These are phyloP conservation scores for Fraxinus cuspidata DNA, from an alignment of 257 asterid genomes.

Conservation along the genomic window DNA sequence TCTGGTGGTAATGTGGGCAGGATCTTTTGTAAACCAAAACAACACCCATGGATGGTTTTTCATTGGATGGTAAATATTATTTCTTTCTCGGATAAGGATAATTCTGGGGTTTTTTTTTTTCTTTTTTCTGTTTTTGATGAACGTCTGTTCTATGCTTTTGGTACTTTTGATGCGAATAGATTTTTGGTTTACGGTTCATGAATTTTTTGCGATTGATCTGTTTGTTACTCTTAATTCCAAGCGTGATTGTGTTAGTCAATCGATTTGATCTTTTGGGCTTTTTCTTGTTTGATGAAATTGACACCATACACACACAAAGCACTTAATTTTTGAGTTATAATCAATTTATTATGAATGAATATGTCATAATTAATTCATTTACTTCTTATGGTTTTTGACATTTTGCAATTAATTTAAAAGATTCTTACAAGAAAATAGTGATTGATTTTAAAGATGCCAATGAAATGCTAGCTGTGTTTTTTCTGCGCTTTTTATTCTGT, in stretches of 20 bases:
- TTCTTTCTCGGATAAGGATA: neutral
- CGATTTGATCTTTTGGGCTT: neutral
- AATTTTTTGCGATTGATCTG: neutral
- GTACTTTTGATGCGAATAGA: neutral
- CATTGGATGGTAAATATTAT: slow-evolving; percentile 37
- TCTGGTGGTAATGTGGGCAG: slow-evolving; percentile 39
- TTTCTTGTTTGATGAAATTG: neutral
- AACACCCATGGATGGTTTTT: slow-evolving; percentile 33
- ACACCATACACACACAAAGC: neutral
- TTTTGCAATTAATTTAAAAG: neutral
- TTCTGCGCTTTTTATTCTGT: slow-evolving; percentile 7
- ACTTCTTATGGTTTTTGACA: neutral
- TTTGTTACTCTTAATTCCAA: neutral
- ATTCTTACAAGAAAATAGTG: neutral
- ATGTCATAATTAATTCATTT: neutral
- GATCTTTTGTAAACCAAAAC: slow-evolving; percentile 15
- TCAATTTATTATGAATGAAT: neutral
- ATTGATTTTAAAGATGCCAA: neutral
- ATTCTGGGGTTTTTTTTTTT: neutral
- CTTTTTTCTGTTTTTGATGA: slow-evolving; percentile 16
- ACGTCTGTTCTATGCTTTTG: neutral
- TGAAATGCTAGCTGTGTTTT: slow-evolving; percentile 27
- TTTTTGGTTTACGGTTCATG: neutral
- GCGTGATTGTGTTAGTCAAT: neutral
- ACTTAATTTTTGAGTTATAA: neutral